Evolutionary conservation across 768 basidiomycete genomes (phyloP), one percentile per base, ranked within the genome.

Genomic region (Phylloporus scabripes): DNA sequence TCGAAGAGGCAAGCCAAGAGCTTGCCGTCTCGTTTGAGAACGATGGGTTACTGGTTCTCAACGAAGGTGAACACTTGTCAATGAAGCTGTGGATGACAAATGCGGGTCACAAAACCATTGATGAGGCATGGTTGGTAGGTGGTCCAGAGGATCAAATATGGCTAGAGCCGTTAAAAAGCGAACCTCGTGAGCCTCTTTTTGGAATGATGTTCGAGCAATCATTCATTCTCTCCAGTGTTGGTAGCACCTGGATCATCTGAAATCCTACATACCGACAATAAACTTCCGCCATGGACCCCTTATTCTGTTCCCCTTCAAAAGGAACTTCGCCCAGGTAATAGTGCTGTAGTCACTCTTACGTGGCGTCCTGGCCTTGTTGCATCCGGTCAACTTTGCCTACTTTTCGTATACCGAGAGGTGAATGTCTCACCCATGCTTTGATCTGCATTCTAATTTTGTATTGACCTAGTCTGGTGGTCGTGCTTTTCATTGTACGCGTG

Each of bases 351-450:
- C n/a, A 70, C 76, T 5, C 43, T 90, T 20, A 62, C 75, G 4
- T 57, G 84, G 42, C 80, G 84, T 53, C 79, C 79, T 4, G 71
- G 76, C 43, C 57, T 62, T 0, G 48, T 67, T 6, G 81, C 78
- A 21, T 68, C 69, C 34, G 73, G 75, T 32, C 76, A 81, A 40
- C 68, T 92, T 10, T 73, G 70, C 46, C 56, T 88, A 7, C 65
- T 92, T 12, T 78, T 92, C 62, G 74, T 81, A 0, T 89, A 81
- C 68, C 77, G 84, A 56, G 77, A 82, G 68, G 83, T 81, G 58
- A 53, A 65, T 43, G 11, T 12, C 15, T 24, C 29, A 20, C n/a
- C 20, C 23, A 11, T 44, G 15, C 17, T 20, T 29, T 23, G 7
- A 10, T 38, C 24, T 42, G 14, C 29, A 20, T 44, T 17, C 38